These are phyloP conservation scores for Saccharomycopsis sp. DNA, from an alignment of 805 yeast species.

Conservation along the genomic window DNA sequence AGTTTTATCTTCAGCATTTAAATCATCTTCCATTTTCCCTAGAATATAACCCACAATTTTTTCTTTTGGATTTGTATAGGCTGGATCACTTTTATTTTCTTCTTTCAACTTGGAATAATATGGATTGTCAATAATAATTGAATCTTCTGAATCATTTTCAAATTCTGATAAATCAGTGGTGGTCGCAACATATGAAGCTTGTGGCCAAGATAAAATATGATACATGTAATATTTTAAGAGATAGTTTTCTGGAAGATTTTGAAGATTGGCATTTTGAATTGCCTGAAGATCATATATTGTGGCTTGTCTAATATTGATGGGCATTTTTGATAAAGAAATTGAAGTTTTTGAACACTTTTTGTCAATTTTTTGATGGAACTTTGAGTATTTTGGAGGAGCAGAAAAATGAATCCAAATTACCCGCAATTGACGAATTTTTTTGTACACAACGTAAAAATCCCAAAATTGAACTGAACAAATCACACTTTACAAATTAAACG, in stretches of 20 bases:
- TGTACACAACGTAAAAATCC: too few species aligned
- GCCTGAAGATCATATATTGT: conserved; percentile 80
- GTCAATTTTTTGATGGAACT: too few species aligned
- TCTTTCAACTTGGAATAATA: conserved; percentile 9
- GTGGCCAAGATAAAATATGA: conserved; percentile 95
- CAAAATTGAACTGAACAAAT: too few species aligned
- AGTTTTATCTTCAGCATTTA: conserved; percentile 59
- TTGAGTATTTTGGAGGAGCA: too few species aligned
- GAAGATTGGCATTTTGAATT: conserved; percentile 90
- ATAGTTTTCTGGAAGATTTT: conserved; percentile 91
- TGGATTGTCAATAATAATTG: conserved; percentile 20
- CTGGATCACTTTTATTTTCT: conserved; percentile 42
- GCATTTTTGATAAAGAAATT: conserved; percentile 62
- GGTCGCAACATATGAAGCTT: conserved; percentile 91
- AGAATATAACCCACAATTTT: conserved; percentile 92
- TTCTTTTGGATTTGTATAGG: conserved; percentile 53
- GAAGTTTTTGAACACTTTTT: too few species aligned
- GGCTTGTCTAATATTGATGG: conserved; percentile 82
- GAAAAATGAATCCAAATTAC: too few species aligned
- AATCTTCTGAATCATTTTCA: conserved; percentile 20
- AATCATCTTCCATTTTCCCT: conserved; percentile 95
- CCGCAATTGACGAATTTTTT: too few species aligned
- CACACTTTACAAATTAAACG: too few species aligned
- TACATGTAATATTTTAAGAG: conserved; percentile 87
- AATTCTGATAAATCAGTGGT: conserved; percentile 44